Evolutionary conservation across 179 eudicot genomes (phyloP).

Genomic region (Sideroxylon spinosum): DNA sequence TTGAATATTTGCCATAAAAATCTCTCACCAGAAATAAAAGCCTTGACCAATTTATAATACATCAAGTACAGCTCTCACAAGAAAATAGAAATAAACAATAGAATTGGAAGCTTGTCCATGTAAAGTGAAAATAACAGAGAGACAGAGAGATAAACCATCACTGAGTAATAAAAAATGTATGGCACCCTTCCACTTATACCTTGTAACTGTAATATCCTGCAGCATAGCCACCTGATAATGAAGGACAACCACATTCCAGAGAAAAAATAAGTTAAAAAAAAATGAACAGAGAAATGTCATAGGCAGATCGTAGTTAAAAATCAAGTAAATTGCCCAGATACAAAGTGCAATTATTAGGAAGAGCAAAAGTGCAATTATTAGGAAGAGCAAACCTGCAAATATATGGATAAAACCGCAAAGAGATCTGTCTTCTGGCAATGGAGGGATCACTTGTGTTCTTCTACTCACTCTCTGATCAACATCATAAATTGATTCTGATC

Average conservation of each 20-base stretch:
- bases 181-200: slow-evolving; percentile 40
- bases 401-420: slow-evolving; percentile 94
- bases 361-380: slow-evolving; percentile 17
- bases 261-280: slow-evolving; percentile 7
- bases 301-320: slow-evolving; percentile 2
- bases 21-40: not conserved
- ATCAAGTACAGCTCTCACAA: not conserved
- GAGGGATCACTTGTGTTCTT: slow-evolving; percentile 79
- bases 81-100: not conserved
- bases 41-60: not conserved
- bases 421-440: slow-evolving; percentile 84
- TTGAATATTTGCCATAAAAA: slow-evolving; percentile 14
- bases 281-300: not conserved
- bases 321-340: not conserved
- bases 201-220: slow-evolving; percentile 99
- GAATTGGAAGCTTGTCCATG: not conserved
- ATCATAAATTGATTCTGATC: slow-evolving; percentile 78
- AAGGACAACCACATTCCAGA: not conserved
- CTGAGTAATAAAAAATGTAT: not conserved
- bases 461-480: slow-evolving; percentile 72
- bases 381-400: slow-evolving; percentile 66
- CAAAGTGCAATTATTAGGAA: not conserved
- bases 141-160: not conserved
- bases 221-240: slow-evolving; percentile 77
- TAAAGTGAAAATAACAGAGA: not conserved